These are phyloP conservation scores for Xylariaceae sp. DNA, from an alignment of 2,329 filamentous ascomycete species.

Conservation along the genomic window DNA sequence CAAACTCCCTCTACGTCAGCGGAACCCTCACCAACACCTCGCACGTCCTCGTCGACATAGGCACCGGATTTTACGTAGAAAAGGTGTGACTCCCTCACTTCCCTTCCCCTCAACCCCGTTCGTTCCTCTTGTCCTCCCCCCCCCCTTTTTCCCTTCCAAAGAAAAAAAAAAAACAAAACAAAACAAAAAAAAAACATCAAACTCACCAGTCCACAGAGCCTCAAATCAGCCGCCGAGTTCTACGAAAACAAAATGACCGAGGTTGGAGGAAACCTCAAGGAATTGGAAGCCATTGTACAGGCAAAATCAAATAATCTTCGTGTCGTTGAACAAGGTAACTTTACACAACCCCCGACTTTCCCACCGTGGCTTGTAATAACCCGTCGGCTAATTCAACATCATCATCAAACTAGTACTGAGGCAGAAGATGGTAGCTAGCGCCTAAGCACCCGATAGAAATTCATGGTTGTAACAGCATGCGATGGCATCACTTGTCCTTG, in stretches of 20 bases:
- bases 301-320: conserved; percentile 78
- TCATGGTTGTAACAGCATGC: neutral
- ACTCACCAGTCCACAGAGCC: conserved; percentile 36
- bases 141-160: too few species aligned
- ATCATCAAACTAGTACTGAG: conserved; percentile 34
- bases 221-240: conserved; percentile 49
- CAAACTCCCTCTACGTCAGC: conserved; percentile 88
- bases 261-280: conserved; percentile 48
- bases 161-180: too few species aligned
- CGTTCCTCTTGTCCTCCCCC: too few species aligned
- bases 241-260: conserved; percentile 53
- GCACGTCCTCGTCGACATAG: conserved; percentile 49
- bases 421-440: conserved; percentile 37
- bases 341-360: conserved; percentile 10
- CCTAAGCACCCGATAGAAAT: conserved; percentile 22
- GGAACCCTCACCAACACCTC: conserved; percentile 70
- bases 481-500: neutral
- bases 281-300: conserved; percentile 53
- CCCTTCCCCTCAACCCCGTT: neutral
- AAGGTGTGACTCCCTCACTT: conserved; percentile 52
- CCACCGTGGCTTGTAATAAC: conserved; percentile 21
- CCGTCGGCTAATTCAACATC: conserved; percentile 1
- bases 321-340: conserved; percentile 77
- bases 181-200: neutral
- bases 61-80: conserved; percentile 51